Evolutionary conservation across 1,284 basidiomycete species (phyloP), one percentile per base, ranked within the genome.

Genomic region (Ustilago trichophora): DNA sequence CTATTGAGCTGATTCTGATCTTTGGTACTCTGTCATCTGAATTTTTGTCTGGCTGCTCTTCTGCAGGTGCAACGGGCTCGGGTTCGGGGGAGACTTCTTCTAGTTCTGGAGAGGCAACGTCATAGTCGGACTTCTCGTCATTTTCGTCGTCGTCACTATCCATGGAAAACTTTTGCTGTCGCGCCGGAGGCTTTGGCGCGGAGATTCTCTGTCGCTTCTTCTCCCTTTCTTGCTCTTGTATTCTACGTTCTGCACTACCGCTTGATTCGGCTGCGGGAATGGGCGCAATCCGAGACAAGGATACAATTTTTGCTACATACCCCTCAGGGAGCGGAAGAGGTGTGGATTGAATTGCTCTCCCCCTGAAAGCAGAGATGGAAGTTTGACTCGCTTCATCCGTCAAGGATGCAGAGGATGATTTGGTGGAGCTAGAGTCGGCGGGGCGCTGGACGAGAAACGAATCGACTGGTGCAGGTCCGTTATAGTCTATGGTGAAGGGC

Each of bases 401-500:
- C 13, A n/a, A 36, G 19, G n/a, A n/a, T n/a, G 21, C 10, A 25
- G 13, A 8, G 29, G 13, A 10, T 29, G 27, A 19, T 18, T 4
- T 4, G 33, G n/a, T n/a, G n/a, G n/a, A n/a, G n/a, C n/a, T 22
- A 15, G 55, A 13, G 4, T 5, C 5, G 12, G 26, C 42, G 1
- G 60, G 46, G 10, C 44, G 19, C 11, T 63, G 52, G 15, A 71
- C 53, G 42, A 73, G 48, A 25, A 71, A 73, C 15, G 54, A 53
- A 33, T 71, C 53, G 40, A 73, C 43, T 3, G 72, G 67, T 0
- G 72, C 72, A 0, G 60, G 50, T 11, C 72, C 72, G 41, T 62
- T 40, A 47, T 73, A 73, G 36, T 66, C 59, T 36, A 73, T 67
- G 49, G 40, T 42, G 37, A 73, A 67, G 8, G 72, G 72, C 72